These are phyloP conservation scores for Sclerotinia glacialis DNA, from an alignment of 2,329 filamentous ascomycete species.

Conservation along the genomic window DNA sequence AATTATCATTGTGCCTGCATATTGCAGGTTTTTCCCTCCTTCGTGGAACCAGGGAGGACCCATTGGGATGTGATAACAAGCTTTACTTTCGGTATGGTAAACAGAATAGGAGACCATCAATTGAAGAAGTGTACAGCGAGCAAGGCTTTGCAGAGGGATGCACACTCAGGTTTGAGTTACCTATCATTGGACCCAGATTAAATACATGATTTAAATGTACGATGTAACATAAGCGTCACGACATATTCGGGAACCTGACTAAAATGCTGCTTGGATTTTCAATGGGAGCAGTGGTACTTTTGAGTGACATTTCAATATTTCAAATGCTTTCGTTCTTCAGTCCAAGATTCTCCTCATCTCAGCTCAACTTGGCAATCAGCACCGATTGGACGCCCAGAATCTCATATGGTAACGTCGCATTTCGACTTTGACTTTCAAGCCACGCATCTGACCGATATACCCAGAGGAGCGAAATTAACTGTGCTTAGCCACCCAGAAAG, in stretches of 20 bases:
- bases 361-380: conserved; percentile 15
- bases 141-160: neutral
- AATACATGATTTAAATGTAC: neutral
- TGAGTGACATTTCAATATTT: neutral
- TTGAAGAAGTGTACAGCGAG: neutral
- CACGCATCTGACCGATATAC: neutral
- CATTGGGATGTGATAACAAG: neutral
- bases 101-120: neutral
- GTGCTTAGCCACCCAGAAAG: neutral
- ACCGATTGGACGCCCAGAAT: conserved; percentile 1
- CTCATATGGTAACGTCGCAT: neutral
- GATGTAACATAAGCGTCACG: conserved; percentile 1
- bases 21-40: neutral
- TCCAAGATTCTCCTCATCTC: neutral
- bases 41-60: neutral
- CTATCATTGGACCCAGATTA: neutral
- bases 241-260: conserved; percentile 3
- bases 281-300: neutral
- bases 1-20: neutral
- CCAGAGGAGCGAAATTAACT: neutral
- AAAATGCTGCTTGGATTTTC: neutral
- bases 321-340: neutral
- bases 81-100: neutral
- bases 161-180: neutral
- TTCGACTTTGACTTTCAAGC: neutral